Conservation (phyloP, 768 basidiomycete genomes). For the Exsudoporus frostii region DNA sequence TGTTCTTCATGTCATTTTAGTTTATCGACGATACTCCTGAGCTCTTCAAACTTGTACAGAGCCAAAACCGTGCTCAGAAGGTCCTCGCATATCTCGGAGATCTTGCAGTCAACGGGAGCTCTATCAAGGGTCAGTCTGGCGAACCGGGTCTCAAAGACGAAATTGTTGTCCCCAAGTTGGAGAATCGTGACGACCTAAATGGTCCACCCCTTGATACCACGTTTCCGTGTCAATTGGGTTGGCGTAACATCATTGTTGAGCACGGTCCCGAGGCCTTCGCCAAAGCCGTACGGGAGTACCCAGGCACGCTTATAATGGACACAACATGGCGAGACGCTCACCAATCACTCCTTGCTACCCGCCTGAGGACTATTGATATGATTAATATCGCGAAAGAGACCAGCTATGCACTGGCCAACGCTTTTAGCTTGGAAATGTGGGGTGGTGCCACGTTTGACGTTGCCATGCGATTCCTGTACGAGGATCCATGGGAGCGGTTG, state of each 20-base stretch:
- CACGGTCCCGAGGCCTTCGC: conserved; percentile 98
- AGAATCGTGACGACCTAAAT: conserved; percentile 73
- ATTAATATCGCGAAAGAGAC: conserved; percentile 98
- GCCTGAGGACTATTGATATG: conserved; percentile 95
- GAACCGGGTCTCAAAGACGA: conserved; percentile 94
- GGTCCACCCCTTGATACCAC: conserved; percentile 75
- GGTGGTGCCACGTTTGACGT: conserved; percentile 99
- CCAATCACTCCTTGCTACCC: conserved; percentile 94
- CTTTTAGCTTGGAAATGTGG: conserved; percentile 98
- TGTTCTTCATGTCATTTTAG: conserved; percentile 36
- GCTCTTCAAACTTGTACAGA: conserved; percentile 96
- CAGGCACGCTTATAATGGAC: conserved; percentile 94
- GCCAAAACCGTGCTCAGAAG: conserved; percentile 98
- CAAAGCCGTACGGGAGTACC: conserved; percentile 94
- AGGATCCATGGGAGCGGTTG: conserved; percentile 99
- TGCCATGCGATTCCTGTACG: conserved; percentile 98
- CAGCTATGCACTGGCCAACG: conserved; percentile 89
- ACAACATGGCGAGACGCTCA: conserved; percentile 99
- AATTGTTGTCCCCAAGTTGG: conserved; percentile 76
- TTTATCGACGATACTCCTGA: conserved; percentile 99
- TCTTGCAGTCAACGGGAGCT: conserved; percentile 95
- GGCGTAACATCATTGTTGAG: conserved; percentile 99
- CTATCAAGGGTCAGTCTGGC: conserved; percentile 93
- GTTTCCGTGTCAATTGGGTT: conserved; percentile 82
- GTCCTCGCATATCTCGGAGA: conserved; percentile 96